Evolutionary conservation across 2,329 filamentous ascomycete genomes (phyloP).

Genomic region (Furcasterigmium furcatum): DNA sequence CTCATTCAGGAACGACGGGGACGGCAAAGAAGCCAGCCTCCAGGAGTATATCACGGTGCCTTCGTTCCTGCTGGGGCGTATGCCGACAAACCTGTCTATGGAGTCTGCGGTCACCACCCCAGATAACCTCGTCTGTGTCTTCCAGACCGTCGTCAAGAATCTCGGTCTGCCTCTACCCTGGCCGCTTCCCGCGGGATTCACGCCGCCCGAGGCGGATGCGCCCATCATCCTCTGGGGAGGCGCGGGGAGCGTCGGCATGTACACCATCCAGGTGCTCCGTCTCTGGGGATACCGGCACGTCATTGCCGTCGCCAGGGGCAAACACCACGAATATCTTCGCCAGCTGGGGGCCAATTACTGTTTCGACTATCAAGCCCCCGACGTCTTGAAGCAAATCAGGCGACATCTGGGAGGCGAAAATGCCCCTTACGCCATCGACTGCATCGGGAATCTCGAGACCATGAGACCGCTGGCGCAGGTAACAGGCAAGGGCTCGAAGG

Average conservation of each 20-base stretch:
- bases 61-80: slow-evolving; percentile 42
- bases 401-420: slow-evolving; percentile 15
- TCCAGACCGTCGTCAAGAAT: slow-evolving; percentile 48
- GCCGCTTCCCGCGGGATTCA: slow-evolving; percentile 44
- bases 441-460: slow-evolving; percentile 49
- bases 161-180: slow-evolving; percentile 53
- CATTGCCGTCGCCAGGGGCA: slow-evolving; percentile 42
- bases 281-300: slow-evolving; percentile 51
- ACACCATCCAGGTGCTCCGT: slow-evolving; percentile 43
- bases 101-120: slow-evolving; percentile 50
- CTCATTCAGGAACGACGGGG: slow-evolving; percentile 38
- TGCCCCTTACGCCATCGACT: slow-evolving; percentile 49
- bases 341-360: slow-evolving; percentile 38
- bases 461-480: slow-evolving; percentile 47
- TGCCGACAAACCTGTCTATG: slow-evolving; percentile 36
- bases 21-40: slow-evolving; percentile 46
- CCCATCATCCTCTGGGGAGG: slow-evolving; percentile 50
- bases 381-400: slow-evolving; percentile 30
- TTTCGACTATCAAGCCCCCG: slow-evolving; percentile 42
- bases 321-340: slow-evolving; percentile 39
- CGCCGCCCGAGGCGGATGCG: slow-evolving; percentile 26
- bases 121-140: slow-evolving; percentile 56
- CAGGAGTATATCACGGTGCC: slow-evolving; percentile 53
- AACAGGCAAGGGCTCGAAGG: slow-evolving; percentile 42
- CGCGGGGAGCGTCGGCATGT: slow-evolving; percentile 48